Percentiles rank a stretch among this genome's conserved stretches.
Evolutionary conservation across 2,329 filamentous ascomycete genomes (phyloP).

Genomic region (Ascochyta koolunga): DNA sequence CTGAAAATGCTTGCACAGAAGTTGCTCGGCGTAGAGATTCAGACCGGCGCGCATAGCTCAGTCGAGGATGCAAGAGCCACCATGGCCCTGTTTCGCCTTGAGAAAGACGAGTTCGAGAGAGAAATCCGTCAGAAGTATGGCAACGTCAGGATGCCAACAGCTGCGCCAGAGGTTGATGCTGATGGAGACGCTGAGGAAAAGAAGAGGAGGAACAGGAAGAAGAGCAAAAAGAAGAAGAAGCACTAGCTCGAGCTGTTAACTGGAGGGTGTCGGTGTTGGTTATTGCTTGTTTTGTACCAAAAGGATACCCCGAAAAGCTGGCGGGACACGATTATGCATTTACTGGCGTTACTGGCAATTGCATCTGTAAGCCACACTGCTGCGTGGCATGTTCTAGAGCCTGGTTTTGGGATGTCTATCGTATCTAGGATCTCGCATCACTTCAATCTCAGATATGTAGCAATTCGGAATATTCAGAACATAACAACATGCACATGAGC

Average conservation of each 20-base stretch:
- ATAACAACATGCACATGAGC: not conserved
- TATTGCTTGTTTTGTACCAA: not conserved
- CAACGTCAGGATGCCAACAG: slow-evolving; percentile 32
- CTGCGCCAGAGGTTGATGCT: slow-evolving; percentile 26
- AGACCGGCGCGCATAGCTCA: slow-evolving; percentile 65
- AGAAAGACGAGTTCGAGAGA: slow-evolving; percentile 84
- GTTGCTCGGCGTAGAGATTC: slow-evolving; percentile 64
- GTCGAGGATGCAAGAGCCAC: slow-evolving; percentile 83
- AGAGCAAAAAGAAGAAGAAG: slow-evolving; percentile 47
- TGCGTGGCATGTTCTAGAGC: not conserved
- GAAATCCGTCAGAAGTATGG: slow-evolving; percentile 72
- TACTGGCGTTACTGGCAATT: slow-evolving; percentile 7
- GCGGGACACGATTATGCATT: not conserved
- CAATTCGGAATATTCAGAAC: not conserved
- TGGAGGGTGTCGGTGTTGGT: not conserved
- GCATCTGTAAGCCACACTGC: not conserved
- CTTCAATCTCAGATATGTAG: not conserved
- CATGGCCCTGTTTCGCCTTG: slow-evolving; percentile 84
- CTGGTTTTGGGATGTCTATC: not conserved
- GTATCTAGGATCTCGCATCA: not conserved
- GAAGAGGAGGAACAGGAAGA: slow-evolving; percentile 47
- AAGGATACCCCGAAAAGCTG: slow-evolving; percentile 15
- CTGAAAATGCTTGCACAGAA: slow-evolving; percentile 65
- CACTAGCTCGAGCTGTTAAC: not conserved
- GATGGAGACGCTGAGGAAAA: slow-evolving; percentile 33